A percentile compares a stretch with the other conserved stretches of the same genome.
Evolutionary conservation across 2,329 filamentous ascomycete species (phyloP).

Genomic region (Botryotinia calthae): DNA sequence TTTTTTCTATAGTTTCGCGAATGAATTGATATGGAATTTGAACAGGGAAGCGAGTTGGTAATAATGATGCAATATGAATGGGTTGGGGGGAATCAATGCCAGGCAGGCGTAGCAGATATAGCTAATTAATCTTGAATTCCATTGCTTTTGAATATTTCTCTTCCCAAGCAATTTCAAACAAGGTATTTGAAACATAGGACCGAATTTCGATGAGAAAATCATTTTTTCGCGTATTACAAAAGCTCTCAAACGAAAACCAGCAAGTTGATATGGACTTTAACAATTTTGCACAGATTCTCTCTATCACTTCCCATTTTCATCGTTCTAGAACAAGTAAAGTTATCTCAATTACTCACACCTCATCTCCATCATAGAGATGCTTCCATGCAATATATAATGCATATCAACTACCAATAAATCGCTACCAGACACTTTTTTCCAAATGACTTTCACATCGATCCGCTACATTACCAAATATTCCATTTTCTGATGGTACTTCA

Average conservation of each 20-base stretch:
- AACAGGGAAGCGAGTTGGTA: not conserved
- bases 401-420: not conserved
- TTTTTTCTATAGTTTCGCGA: accelerated
- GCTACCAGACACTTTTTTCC: not conserved
- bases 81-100: not conserved
- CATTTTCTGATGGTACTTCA: not conserved
- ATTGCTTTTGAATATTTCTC: accelerated
- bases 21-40: not conserved
- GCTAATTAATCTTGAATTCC: too few relatives aligned
- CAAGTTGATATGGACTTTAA: accelerated
- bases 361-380: not conserved
- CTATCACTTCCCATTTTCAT: not conserved
- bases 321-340: too few relatives aligned
- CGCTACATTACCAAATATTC: not conserved
- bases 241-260: not conserved
- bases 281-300: accelerated
- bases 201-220: not conserved
- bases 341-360: not conserved
- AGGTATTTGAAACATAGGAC: not conserved
- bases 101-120: too few relatives aligned
- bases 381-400: not conserved
- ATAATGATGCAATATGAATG: not conserved
- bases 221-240: not conserved
- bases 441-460: not conserved
- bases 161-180: not conserved